Evolutionary conservation across 306 rosid species (phyloP), one percentile per base, ranked within the genome.

Genomic region (Spatholobus suberectus): DNA sequence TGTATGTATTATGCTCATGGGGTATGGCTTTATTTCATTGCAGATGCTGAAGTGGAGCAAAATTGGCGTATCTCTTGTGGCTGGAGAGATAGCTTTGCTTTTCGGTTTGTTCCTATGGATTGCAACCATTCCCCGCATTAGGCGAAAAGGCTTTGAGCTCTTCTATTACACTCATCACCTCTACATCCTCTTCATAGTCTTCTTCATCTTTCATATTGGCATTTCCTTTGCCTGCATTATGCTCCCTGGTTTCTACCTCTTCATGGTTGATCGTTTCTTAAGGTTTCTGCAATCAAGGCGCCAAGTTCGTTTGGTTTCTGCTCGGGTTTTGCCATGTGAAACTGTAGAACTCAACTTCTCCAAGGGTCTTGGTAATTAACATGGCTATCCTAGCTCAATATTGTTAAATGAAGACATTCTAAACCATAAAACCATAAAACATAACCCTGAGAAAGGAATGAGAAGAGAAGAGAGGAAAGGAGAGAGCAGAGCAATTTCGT

Each of bases 211-310:
- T 61, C 98, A 93, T 23, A 94, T 91, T 12, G 92, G 97, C 23
- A 75, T 93, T 44, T 40, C 91, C 17, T 84, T 29, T 52, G 4
- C 91, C 0, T 82, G 73, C 81, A 82, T 83, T 0, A 88, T 89
- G 91, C 92, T 95, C 62, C 98, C 97, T 13, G 89, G 92, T 59
- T 90, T 93, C 82, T 93, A 86, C 89, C 97, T 95, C 84, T 95
- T 95, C 82, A 0, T 90, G 47, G 71, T 95, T 15, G 98, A 95
- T 58, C 97, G 98, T 27, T 91, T 1, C 88, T 57, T 95, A 4
- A 76, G 98, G 38, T 89, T 91, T 62, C 82, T 93, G 3, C 97
- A 93, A 63, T 95, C 97, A 18, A 76, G 82, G 1, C 84, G 29
- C 2, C 74, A 66, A 7, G 89, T 87, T 59, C 89, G 85, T 2